Evolutionary conservation across 2,329 filamentous ascomycete genomes (phyloP).

Genomic region (Clarireedia hainanense): DNA sequence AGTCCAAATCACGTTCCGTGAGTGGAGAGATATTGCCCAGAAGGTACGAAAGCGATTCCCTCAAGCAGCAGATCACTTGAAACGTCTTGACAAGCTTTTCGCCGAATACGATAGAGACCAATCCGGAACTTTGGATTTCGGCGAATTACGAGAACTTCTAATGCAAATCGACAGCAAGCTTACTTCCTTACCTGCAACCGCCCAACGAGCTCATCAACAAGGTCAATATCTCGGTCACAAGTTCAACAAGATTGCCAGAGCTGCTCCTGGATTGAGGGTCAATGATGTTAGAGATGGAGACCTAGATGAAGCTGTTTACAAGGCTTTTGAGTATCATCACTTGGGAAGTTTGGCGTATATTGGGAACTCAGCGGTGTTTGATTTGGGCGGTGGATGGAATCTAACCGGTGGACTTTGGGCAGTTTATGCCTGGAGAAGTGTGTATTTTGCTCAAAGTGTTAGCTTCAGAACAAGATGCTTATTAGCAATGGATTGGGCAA

Average conservation of each 20-base stretch:
- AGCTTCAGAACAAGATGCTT: constrained; percentile 82
- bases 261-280: constrained; percentile 63
- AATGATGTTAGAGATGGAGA: constrained; percentile 87
- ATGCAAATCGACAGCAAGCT: constrained; percentile 91
- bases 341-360: constrained; percentile 90
- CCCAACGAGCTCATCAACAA: constrained; percentile 94
- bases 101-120: constrained; percentile 88
- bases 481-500: constrained; percentile 98
- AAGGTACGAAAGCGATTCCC: constrained; percentile 86
- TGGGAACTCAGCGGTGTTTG: constrained; percentile 93
- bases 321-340: constrained; percentile 89
- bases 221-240: constrained; percentile 88
- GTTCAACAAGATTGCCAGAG: constrained; percentile 81
- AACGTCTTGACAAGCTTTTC: constrained; percentile 85
- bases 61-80: constrained; percentile 79
- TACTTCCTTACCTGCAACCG: constrained; percentile 88
- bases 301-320: constrained; percentile 85
- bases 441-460: constrained; percentile 97
- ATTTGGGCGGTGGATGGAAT: constrained; percentile 70
- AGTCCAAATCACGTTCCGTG: constrained; percentile 75
- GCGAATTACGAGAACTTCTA: constrained; percentile 81
- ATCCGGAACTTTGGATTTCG: constrained; percentile 87
- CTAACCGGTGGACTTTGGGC: constrained; percentile 80
- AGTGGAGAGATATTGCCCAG: constrained; percentile 80
- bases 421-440: constrained; percentile 90